Evolutionary conservation across 1,139 yeast genomes (phyloP).

Genomic region (Protomyces gravidus): DNA sequence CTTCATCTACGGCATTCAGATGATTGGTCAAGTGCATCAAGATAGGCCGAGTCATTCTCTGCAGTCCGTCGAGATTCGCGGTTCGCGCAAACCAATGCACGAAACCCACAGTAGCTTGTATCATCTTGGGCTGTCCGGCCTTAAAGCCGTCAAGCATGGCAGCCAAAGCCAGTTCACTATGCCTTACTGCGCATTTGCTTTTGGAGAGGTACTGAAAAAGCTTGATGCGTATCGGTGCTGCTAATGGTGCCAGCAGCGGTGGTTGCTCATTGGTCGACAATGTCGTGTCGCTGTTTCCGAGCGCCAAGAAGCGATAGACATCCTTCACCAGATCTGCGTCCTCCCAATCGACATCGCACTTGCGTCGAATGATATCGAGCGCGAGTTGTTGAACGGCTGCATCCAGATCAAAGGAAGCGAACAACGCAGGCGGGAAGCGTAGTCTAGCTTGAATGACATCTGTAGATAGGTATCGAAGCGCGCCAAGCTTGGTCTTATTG

Average conservation of each 20-base stretch:
- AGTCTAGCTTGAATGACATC: constrained; percentile 45
- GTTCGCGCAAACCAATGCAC: constrained; percentile 51
- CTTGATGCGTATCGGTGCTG: constrained; percentile 54
- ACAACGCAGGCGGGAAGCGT: constrained; percentile 45
- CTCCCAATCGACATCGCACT: constrained; percentile 51
- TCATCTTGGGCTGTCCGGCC: constrained; percentile 46
- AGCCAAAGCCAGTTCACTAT: constrained; percentile 42
- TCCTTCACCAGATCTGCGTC: constrained; percentile 44
- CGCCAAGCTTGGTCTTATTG: constrained; percentile 48
- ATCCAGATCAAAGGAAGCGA: constrained; percentile 61
- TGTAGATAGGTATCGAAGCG: constrained; percentile 42
- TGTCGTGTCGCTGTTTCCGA: neutral
- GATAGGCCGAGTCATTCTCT: constrained; percentile 27
- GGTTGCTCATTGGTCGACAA: neutral
- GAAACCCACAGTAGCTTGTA: constrained; percentile 55
- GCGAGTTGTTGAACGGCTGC: constrained; percentile 54
- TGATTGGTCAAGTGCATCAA: constrained; percentile 33
- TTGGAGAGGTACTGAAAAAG: constrained; percentile 52
- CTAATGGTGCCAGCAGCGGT: constrained; percentile 51
- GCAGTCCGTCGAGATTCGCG: constrained; percentile 26
- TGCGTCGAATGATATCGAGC: constrained; percentile 50
- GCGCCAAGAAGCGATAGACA: constrained; percentile 13
- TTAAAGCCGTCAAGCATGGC: constrained; percentile 51
- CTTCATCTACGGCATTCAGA: neutral
- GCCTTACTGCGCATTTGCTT: constrained; percentile 51